phyloP scores from a whole-genome alignment of 2,329 filamentous ascomycete species.

The Aspergillus amoenus region DNA sequence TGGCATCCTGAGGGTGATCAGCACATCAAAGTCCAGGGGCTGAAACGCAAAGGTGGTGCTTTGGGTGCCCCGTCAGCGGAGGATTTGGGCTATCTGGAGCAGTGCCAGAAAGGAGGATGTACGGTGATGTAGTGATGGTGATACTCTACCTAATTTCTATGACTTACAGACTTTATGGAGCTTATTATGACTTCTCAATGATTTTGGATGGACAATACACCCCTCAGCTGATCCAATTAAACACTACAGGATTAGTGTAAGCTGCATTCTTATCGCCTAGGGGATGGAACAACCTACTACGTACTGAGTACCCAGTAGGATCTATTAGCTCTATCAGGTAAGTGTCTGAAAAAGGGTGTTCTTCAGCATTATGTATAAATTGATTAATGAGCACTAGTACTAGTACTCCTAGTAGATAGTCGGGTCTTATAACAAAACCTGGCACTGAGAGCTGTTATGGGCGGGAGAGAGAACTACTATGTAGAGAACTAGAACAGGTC shows the following conservation, averaged over 20 bases:
- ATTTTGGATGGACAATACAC: not conserved
- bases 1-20: slow-evolving; percentile 90
- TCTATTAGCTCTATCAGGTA: too few species aligned
- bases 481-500: too few species aligned
- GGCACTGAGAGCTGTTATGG: too few species aligned
- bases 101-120: slow-evolving; percentile 51
- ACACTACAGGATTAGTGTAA: not conserved
- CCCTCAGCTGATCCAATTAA: not conserved
- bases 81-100: slow-evolving; percentile 75
- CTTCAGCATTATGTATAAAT: too few species aligned
- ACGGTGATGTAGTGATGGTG: slow-evolving; percentile 46
- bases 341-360: too few species aligned
- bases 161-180: not conserved
- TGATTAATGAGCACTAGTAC: too few species aligned
- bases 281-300: not conserved
- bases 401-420: too few species aligned
- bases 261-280: too few species aligned
- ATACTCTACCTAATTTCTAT: not conserved
- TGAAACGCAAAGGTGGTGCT: slow-evolving; percentile 58
- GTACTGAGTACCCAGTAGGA: too few species aligned
- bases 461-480: too few species aligned
- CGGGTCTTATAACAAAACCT: too few species aligned
- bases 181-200: not conserved
- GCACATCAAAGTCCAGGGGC: slow-evolving; percentile 71
- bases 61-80: slow-evolving; percentile 57